Evolutionary conservation across 495 filamentous ascomycete genomes (phyloP), one percentile per base, ranked within the genome.

Genomic region (Podospora didyma): DNA sequence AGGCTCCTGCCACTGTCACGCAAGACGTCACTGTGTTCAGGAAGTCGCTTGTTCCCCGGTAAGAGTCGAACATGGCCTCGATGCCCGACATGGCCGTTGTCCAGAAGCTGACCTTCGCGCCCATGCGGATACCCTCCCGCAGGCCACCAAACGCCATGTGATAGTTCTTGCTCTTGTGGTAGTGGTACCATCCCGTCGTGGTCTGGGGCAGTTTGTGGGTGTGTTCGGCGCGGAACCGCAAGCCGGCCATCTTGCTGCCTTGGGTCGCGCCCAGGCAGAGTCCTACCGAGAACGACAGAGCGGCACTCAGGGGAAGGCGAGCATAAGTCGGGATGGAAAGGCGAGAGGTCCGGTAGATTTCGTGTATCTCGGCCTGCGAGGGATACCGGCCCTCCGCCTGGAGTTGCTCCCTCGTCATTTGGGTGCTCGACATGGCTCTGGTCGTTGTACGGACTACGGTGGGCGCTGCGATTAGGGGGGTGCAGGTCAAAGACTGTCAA

Each of bases 141-240:
- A 92, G 70, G 0, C 86, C 94, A 2, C 88, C 89, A 11, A 86
- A 79, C 48, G 86, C 80, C 6, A 86, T 73, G 54, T 89, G 82
- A 74, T 97, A 97, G 69, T 96, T 97, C 74, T 97, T 97, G 63
- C 83, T 89, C 72, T 96, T 97, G 73, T 97, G 95, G 68, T 98
- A 98, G 24, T 97, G 82, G 67, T 90, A 98, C 94, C 94, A 98
- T 26, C 90, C 94, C 7, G 82, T 82, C 21, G 86, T 82, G n/a
- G 82, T 82, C 6, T 75, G 84, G 20, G 94, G 94, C 46, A 95
- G 83, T 62, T 92, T 86, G 74, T 98, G 94, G 20, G 94, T 89
- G 65, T 98, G 95, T 73, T 98, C 69, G 89, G 94, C 94, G 50
- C 93, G 88, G 72, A 97, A 98, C 48, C 85, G 84, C 39, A 96